A percentile compares a stretch with the other conserved stretches of the same genome.
These are phyloP conservation scores for Aspergillus sp. DNA, from an alignment of 2,329 filamentous ascomycete species.

Conservation along the genomic window DNA sequence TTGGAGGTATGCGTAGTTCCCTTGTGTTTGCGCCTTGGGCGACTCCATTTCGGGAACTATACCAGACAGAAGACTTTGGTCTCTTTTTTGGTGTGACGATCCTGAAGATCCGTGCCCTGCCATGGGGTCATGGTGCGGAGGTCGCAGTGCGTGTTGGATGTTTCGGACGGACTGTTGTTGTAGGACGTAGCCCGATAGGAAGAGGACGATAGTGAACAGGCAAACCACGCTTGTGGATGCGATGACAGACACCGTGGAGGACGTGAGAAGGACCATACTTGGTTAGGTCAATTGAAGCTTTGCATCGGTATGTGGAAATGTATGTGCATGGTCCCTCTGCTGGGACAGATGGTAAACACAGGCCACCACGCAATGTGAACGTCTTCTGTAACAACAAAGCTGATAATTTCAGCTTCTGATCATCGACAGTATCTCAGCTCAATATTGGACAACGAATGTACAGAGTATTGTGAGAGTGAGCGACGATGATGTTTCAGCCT, in stretches of 20 bases:
- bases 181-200: conserved; percentile 81
- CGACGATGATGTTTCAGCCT: background rate
- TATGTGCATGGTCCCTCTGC: background rate
- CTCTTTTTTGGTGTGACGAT: conserved; percentile 23
- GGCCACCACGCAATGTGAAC: background rate
- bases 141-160: conserved; percentile 67
- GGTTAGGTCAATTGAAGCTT: conserved; percentile 11
- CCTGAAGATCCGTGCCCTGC: conserved; percentile 12
- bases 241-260: conserved; percentile 44
- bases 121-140: conserved; percentile 16
- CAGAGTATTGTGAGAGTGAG: background rate
- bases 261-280: conserved; percentile 49
- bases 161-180: conserved; percentile 82
- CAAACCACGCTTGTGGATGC: conserved; percentile 57
- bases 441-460: background rate
- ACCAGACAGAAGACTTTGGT: conserved; percentile 17
- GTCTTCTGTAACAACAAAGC: background rate
- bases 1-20: conserved; percentile 44
- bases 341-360: background rate
- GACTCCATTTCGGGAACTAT: conserved; percentile 4
- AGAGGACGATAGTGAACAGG: conserved; percentile 76
- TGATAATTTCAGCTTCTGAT: background rate
- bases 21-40: conserved; percentile 4
- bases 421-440: no score
- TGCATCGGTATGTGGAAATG: conserved; percentile 9